These are phyloP conservation scores for Penicillium decumbens DNA, from an alignment of 2,329 filamentous ascomycete species.

Conservation along the genomic window DNA sequence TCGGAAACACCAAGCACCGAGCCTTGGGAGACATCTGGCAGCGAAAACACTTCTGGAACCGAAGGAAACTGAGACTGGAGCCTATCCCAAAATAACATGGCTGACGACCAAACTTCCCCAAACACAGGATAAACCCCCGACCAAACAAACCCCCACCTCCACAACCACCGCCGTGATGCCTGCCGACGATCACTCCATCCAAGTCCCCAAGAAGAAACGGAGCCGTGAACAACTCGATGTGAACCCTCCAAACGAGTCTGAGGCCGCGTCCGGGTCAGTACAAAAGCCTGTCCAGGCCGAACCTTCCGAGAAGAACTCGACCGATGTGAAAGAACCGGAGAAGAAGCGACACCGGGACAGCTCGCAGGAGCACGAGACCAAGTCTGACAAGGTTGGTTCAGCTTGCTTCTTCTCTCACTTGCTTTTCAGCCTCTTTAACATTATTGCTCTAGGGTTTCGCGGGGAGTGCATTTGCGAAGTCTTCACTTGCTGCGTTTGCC, in stretches of 20 bases:
- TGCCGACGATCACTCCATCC: neutral
- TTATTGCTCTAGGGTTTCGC: slow-evolving; percentile 24
- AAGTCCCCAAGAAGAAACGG: neutral
- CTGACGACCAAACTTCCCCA: neutral
- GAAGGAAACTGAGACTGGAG: neutral
- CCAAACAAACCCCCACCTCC: neutral
- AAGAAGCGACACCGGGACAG: slow-evolving; percentile 44
- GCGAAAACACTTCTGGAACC: neutral
- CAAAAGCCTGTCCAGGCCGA: neutral
- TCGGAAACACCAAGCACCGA: neutral
- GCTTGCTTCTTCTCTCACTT: neutral
- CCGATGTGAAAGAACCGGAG: slow-evolving; percentile 25
- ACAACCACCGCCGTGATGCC: neutral
- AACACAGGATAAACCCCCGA: neutral
- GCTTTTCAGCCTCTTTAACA: neutral
- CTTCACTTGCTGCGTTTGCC: slow-evolving; percentile 64
- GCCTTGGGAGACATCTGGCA: neutral
- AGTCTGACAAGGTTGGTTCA: slow-evolving; percentile 25
- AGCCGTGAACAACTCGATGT: neutral
- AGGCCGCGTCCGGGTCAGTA: neutral
- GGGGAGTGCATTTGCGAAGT: slow-evolving; percentile 47
- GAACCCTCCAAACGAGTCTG: neutral
- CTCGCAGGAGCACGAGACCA: slow-evolving; percentile 35
- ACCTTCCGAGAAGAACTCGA: neutral
- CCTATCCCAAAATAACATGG: neutral